phyloP scores from a whole-genome alignment of 2,329 filamentous ascomycete genomes.

The Penicillium sp. region DNA sequence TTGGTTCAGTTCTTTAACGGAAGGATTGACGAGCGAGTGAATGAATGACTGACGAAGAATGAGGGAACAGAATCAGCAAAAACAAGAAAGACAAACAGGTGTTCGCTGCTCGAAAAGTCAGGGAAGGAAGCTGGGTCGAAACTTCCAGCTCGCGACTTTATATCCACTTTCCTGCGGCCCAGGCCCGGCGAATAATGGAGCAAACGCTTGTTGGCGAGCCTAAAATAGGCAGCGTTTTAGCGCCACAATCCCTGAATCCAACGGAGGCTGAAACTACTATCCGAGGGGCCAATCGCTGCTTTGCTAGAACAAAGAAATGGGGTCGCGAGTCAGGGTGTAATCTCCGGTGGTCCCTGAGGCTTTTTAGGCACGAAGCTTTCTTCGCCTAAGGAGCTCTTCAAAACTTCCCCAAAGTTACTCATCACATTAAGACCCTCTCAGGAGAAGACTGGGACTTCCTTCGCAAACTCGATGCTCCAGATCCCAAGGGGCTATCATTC shows the following conservation, averaged over 20 bases:
- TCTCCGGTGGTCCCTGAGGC: background rate
- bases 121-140: background rate
- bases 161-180: background rate
- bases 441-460: too few species aligned
- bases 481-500: too few species aligned
- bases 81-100: background rate
- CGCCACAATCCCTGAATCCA: background rate
- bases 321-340: background rate
- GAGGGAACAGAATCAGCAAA: background rate
- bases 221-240: background rate
- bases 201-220: background rate
- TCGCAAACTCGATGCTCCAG: too few species aligned
- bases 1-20: background rate
- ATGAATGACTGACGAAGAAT: background rate
- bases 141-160: background rate
- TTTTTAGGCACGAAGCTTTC: background rate
- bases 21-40: background rate
- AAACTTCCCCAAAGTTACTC: too few species aligned
- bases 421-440: too few species aligned
- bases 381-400: too few species aligned
- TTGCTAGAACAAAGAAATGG: background rate
- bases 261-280: background rate
- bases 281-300: background rate
- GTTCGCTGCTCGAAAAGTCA: background rate
- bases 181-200: background rate